Evolutionary conservation across 345 rosid species (phyloP), one percentile per base, ranked within the genome.

Genomic region (Litchi chinensis): DNA sequence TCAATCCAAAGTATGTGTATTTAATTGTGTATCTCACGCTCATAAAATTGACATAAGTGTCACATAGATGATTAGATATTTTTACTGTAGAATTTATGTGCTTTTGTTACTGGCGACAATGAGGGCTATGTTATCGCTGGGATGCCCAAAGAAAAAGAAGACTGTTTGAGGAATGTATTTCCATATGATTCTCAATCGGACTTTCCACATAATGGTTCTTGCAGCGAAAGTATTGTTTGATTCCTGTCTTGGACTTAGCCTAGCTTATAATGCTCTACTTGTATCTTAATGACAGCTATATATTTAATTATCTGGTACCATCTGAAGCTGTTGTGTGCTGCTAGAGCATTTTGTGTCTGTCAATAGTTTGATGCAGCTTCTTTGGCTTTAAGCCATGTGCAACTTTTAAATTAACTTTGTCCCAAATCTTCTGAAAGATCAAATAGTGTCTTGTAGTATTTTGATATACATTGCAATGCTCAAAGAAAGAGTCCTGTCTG

Each of bases 71-170:
- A 72, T 43, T 13, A 16, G 60, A 41, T 76, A 48, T 46, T 83
- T 79, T 79, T 74, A 10, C 48, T 81, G 76, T 79, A 91, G 98
- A 78, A 78, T 76, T 48, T 71, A 77, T 70, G 94, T 74, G 71
- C 88, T 79, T 91, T 95, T 82, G 84, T 89, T 57, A 92, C 97
- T 19, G 97, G 98, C 16, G 98, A 95, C 80, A 89, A 85, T 70
- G 91, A 91, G 73, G 98, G 98, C 24, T 84, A 88, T 63, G 86
- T 92, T 37, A 83, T 72, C 24, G 85, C 83, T 95, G 98, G 98
- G 88, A 93, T 74, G 87, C 90, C 54, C 85, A 82, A 82, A 90
- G 86, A 66, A 93, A 82, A 85, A 89, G 84, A 89, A 91, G 89
- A 84, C 79, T 91, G 74, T 75, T 77, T 21, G 98, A 95, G 95